A percentile compares a stretch with the other conserved stretches of the same genome.
These are phyloP conservation scores for Vachellia collinsii DNA, from an alignment of 306 rosid species.

Conservation along the genomic window DNA sequence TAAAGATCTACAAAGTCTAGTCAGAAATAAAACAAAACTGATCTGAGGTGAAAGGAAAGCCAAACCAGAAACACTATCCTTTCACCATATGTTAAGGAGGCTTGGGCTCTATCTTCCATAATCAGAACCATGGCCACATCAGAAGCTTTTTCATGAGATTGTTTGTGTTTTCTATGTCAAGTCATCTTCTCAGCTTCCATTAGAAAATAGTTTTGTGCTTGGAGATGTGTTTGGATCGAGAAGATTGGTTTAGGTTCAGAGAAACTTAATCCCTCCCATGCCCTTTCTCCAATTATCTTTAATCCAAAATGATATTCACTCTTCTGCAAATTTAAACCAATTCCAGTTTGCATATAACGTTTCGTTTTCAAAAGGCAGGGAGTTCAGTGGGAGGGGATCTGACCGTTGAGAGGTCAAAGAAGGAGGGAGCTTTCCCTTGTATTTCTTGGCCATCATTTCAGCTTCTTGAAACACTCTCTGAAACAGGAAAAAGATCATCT, in stretches of 20 bases:
- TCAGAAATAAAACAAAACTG: background rate
- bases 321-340: slow-evolving; percentile 83
- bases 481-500: background rate
- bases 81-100: slow-evolving; percentile 9
- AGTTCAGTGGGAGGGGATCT: slow-evolving; percentile 35
- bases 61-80: slow-evolving; percentile 8
- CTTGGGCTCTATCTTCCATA: slow-evolving; percentile 7
- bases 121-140: slow-evolving; percentile 7
- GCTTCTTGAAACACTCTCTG: slow-evolving; percentile 84
- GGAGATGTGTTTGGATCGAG: background rate
- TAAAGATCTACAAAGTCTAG: slow-evolving; percentile 28
- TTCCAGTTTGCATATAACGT: slow-evolving; percentile 81
- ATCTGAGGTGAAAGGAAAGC: background rate
- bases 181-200: slow-evolving; percentile 34
- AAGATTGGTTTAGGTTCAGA: background rate
- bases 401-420: slow-evolving; percentile 27
- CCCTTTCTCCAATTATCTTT: background rate
- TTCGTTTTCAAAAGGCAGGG: slow-evolving; percentile 66
- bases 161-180: slow-evolving; percentile 24
- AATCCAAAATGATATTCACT: background rate
- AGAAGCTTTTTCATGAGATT: slow-evolving; percentile 22
- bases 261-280: background rate
- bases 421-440: slow-evolving; percentile 66
- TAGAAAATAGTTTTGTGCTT: slow-evolving; percentile 15
- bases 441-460: slow-evolving; percentile 75